Percentiles rank a stretch among this genome's conserved stretches.
Conservation (phyloP, 441 rosid genomes). For the Gossypium laxum region DNA sequence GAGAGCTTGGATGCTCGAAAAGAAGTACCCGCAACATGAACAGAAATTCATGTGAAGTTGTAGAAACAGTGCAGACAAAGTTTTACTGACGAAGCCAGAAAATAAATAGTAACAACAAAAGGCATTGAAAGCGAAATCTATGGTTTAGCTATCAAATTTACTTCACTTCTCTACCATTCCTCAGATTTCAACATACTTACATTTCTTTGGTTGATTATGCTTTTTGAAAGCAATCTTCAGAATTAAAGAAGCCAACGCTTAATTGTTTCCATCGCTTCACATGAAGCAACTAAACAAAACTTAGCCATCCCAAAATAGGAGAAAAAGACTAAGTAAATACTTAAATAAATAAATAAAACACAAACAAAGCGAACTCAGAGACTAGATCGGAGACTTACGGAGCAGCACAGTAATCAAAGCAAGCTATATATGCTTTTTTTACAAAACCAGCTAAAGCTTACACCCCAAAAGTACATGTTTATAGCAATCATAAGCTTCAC, state of each 20-base stretch:
- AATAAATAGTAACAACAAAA: not conserved
- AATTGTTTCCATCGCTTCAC: not conserved
- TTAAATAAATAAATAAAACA: not conserved
- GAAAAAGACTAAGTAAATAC: not conserved
- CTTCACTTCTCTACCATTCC: not conserved
- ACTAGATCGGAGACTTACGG: not conserved
- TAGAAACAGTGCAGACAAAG: not conserved
- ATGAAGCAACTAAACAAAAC: not conserved
- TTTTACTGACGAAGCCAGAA: not conserved
- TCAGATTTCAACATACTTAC: not conserved
- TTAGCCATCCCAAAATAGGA: not conserved
- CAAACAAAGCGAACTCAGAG: not conserved
- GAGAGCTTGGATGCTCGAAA: not conserved
- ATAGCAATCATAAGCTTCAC: conserved; percentile 14
- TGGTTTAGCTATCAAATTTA: not conserved
- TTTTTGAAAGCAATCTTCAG: not conserved
- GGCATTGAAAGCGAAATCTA: not conserved
- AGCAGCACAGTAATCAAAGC: not conserved
- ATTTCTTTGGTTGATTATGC: not conserved
- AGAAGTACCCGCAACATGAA: conserved; percentile 15
- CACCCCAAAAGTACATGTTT: not conserved
- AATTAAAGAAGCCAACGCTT: not conserved
- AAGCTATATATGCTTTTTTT: not conserved
- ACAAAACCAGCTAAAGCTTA: not conserved
- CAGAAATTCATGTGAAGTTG: conserved; percentile 8